Conservation (phyloP, 1,284 basidiomycete species). For the Caloboletus firmus region DNA sequence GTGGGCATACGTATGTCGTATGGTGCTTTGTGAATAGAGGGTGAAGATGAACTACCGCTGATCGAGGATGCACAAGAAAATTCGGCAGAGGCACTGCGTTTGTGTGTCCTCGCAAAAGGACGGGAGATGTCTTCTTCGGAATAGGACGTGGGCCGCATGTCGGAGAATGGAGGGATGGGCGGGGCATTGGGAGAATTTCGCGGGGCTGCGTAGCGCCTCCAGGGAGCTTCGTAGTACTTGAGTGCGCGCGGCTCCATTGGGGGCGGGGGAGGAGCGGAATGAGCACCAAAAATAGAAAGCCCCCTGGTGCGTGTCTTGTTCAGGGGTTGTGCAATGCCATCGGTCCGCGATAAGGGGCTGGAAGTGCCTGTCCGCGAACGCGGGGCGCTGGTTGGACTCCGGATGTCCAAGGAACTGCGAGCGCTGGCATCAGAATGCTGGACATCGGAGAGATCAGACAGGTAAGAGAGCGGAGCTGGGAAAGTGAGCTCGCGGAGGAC, state of each 20-base stretch:
- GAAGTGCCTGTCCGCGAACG: conserved; percentile 44
- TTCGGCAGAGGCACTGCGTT: conserved; percentile 43
- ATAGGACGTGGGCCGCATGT: conserved; percentile 21
- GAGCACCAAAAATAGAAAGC: conserved; percentile 26
- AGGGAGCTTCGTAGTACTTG: conserved; percentile 50
- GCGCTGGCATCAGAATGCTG: conserved; percentile 8
- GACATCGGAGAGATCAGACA: conserved; percentile 20
- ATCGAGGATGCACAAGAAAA: conserved; percentile 48
- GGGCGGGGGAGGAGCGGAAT: conserved; percentile 40
- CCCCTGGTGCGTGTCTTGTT: conserved; percentile 19
- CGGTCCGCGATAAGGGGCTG: conserved; percentile 25
- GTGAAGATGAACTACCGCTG: conserved; percentile 36
- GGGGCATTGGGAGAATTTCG: conserved; percentile 2
- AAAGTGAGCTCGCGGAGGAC: conserved; percentile 62
- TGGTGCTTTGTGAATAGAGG: conserved; percentile 19
- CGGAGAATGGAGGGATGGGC: conserved; percentile 16
- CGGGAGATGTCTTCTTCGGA: conserved; percentile 44
- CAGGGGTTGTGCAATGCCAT: conserved; percentile 8
- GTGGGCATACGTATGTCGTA: conserved; percentile 12
- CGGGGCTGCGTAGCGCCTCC: conserved; percentile 42
- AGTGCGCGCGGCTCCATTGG: conserved; percentile 53
- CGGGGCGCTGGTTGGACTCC: conserved; percentile 16
- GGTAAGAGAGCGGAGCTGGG: conserved; percentile 46
- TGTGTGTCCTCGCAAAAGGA: conserved; percentile 31
- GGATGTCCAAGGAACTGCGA: conserved; percentile 1